Evolutionary conservation across 306 rosid species (phyloP).

Genomic region (Lathyrus tuberosus): DNA sequence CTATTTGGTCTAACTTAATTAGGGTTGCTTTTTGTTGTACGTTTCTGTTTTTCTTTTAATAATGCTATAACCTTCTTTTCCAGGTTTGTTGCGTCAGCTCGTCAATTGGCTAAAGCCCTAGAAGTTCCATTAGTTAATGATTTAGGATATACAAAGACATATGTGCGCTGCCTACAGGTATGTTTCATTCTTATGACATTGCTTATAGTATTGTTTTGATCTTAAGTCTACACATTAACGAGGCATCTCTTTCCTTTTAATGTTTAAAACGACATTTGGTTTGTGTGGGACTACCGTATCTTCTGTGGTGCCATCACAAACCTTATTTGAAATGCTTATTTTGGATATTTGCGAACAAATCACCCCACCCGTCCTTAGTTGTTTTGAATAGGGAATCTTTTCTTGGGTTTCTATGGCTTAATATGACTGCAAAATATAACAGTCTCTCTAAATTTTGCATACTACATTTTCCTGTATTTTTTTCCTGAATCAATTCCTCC

Average conservation of each 20-base stretch:
- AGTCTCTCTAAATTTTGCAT: constrained; percentile 9
- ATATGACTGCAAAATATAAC: constrained; percentile 9
- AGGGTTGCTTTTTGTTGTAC: background rate
- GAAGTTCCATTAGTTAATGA: constrained; percentile 99
- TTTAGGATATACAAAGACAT: constrained; percentile 98
- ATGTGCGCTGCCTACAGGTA: constrained; percentile 98
- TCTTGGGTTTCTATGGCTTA: constrained; percentile 10
- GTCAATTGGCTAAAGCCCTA: constrained; percentile 94
- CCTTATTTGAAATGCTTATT: background rate
- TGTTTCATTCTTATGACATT: constrained; percentile 16
- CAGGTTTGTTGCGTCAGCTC: constrained; percentile 94
- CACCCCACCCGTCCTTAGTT: background rate
- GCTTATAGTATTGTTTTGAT: background rate
- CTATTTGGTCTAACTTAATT: constrained; percentile 33
- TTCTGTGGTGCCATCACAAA: background rate
- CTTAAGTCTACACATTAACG: constrained; percentile 17
- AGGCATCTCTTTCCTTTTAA: constrained; percentile 9
- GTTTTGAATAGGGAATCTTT: constrained; percentile 12
- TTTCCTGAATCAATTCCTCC: constrained; percentile 21
- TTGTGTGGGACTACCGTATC: constrained; percentile 1
- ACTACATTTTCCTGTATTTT: too few species aligned
- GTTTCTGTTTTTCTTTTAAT: constrained; percentile 8
- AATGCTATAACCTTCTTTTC: constrained; percentile 25
- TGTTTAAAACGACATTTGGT: constrained; percentile 12
- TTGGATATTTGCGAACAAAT: background rate